phyloP scores from a whole-genome alignment of 345 rosid species.

The Angophora floribunda region DNA sequence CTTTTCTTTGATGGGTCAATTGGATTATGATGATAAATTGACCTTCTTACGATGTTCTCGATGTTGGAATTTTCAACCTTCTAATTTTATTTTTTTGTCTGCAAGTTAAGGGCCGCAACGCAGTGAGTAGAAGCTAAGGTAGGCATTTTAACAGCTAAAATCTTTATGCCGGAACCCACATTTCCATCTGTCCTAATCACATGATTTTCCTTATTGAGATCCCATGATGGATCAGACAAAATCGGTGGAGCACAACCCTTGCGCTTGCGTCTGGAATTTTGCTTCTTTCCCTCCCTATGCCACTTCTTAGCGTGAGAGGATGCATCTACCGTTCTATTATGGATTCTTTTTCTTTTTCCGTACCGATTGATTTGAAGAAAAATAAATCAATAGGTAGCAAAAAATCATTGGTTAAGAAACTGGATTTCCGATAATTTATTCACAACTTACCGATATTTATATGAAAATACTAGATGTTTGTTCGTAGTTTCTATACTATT shows the following conservation, averaged over 20 bases:
- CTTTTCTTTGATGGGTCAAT: too few species aligned
- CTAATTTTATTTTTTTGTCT: not conserved
- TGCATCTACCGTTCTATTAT: not conserved
- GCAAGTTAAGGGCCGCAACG: rapidly evolving
- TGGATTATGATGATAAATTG: not conserved
- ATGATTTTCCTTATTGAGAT: not conserved
- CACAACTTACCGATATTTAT: not conserved
- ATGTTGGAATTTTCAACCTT: rapidly evolving
- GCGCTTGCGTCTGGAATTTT: not conserved
- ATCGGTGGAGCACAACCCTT: not conserved
- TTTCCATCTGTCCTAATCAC: not conserved
- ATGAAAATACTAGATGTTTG: not conserved
- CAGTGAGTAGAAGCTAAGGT: not conserved
- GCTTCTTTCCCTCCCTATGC: not conserved
- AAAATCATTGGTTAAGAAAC: not conserved
- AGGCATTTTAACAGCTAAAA: not conserved
- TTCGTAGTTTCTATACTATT: not conserved
- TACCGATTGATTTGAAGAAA: not conserved
- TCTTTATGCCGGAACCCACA: not conserved
- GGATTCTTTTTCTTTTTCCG: not conserved
- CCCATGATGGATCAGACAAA: not conserved
- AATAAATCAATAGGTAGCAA: not conserved
- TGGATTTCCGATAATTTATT: not conserved
- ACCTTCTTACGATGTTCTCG: not conserved
- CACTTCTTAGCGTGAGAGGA: not conserved